Conservation (phyloP, 257 asterid genomes). For the Nicotiana tomentosiformis region DNA sequence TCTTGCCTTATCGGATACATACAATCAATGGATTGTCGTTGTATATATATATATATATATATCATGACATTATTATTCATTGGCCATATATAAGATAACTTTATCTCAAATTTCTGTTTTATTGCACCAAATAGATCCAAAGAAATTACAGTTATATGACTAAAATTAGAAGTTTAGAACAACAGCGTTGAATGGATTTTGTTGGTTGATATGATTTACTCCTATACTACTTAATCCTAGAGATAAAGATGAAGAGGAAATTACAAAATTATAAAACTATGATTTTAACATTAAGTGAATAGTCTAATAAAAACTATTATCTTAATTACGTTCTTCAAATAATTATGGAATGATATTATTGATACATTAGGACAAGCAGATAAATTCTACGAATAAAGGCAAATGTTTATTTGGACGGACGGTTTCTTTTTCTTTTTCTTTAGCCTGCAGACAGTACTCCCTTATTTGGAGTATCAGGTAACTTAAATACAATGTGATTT, state of each 20-base stretch:
- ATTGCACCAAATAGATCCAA: not conserved
- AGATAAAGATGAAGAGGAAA: not conserved
- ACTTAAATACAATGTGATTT: not conserved
- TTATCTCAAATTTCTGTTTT: not conserved
- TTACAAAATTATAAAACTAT: not conserved
- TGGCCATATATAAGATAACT: not conserved
- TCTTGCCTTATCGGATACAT: not conserved
- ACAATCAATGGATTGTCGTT: not conserved
- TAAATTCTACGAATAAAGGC: not conserved
- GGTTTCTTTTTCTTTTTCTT: not conserved
- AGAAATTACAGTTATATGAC: not conserved
- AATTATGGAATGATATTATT: not conserved
- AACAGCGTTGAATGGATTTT: not conserved
- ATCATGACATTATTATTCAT: not conserved
- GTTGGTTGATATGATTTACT: constrained; percentile 4
- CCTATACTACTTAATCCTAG: not conserved
- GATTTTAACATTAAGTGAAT: not conserved
- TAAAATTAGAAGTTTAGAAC: not conserved
- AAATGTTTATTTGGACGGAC: not conserved
- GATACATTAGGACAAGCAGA: not conserved
- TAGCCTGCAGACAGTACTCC: not conserved
- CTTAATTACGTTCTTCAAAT: not conserved
- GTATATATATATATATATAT: not conserved
- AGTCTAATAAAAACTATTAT: not conserved
- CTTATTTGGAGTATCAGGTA: not conserved